A percentile compares a stretch with the other conserved stretches of the same genome.
These are phyloP conservation scores for Cymbidium sinense DNA, from an alignment of 106 monocot genomes.

Conservation along the genomic window DNA sequence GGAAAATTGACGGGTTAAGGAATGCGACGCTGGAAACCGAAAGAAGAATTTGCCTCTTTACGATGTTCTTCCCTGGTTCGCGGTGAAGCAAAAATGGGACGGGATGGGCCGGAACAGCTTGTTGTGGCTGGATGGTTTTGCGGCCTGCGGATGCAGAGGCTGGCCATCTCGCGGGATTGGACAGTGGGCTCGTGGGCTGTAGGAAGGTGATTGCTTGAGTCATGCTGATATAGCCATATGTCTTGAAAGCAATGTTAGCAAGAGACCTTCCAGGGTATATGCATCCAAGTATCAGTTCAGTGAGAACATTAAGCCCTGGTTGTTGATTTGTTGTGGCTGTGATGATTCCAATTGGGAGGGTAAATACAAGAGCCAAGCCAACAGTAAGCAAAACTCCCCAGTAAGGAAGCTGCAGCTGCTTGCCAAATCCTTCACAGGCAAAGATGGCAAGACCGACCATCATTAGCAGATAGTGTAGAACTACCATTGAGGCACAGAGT, in stretches of 20 bases:
- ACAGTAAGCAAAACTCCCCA: slow-evolving; percentile 38
- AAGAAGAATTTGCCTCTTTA: too few species aligned
- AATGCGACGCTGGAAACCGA: too few species aligned
- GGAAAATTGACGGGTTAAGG: too few species aligned
- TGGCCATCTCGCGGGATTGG: too few species aligned
- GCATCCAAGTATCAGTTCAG: slow-evolving; percentile 25
- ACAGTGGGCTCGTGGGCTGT: too few species aligned
- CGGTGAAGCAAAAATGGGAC: too few species aligned
- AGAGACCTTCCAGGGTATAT: slow-evolving; percentile 25
- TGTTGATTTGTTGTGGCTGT: slow-evolving; percentile 23
- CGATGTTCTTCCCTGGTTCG: too few species aligned
- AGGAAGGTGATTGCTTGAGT: slow-evolving; percentile 8
- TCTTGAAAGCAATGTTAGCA: slow-evolving; percentile 22
- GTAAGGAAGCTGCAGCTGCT: slow-evolving; percentile 48
- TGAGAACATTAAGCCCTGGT: slow-evolving; percentile 9
- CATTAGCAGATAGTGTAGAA: slow-evolving; percentile 28
- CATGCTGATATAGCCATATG: slow-evolving; percentile 10
- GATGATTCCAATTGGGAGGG: slow-evolving; percentile 31
- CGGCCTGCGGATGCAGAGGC: too few species aligned
- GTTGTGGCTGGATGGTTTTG: too few species aligned
- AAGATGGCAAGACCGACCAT: slow-evolving; percentile 29
- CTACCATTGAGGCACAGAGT: slow-evolving; percentile 46
- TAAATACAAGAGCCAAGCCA: slow-evolving; percentile 25
- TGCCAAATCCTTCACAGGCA: slow-evolving; percentile 32
- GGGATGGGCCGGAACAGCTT: too few species aligned